phyloP scores from a whole-genome alignment of 2,329 filamentous ascomycete genomes.

The Fusarium scirpi region DNA sequence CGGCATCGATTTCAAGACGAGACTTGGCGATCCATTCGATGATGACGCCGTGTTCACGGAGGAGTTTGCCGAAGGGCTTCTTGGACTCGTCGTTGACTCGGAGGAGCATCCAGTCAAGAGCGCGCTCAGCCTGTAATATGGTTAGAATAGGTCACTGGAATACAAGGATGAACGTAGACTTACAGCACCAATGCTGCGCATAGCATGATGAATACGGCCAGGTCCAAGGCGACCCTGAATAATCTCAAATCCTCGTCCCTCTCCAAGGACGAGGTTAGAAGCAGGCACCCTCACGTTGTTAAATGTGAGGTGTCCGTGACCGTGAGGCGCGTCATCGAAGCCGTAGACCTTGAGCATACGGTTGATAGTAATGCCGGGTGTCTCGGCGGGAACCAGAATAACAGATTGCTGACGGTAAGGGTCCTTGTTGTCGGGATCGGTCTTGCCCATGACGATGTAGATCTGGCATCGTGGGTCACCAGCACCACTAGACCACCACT shows the following conservation, averaged over 20 bases:
- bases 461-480: slow-evolving; percentile 92
- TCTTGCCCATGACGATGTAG: slow-evolving; percentile 98
- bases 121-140: slow-evolving; percentile 75
- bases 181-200: slow-evolving; percentile 90
- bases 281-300: slow-evolving; percentile 89
- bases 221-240: slow-evolving; percentile 97
- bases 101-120: slow-evolving; percentile 93
- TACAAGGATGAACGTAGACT: slow-evolving; percentile 44
- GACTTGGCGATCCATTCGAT: slow-evolving; percentile 94
- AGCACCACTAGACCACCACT: slow-evolving; percentile 99
- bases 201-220: slow-evolving; percentile 96
- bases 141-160: slow-evolving; percentile 4
- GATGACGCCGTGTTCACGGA: slow-evolving; percentile 92
- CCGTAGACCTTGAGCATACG: slow-evolving; percentile 95
- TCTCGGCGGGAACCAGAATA: slow-evolving; percentile 83
- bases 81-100: slow-evolving; percentile 93
- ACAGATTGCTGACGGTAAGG: slow-evolving; percentile 94
- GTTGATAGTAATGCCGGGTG: slow-evolving; percentile 90
- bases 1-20: slow-evolving; percentile 92
- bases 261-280: slow-evolving; percentile 87
- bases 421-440: slow-evolving; percentile 78
- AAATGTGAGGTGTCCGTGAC: slow-evolving; percentile 93
- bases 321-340: slow-evolving; percentile 98
- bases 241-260: slow-evolving; percentile 96
- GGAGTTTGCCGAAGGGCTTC: slow-evolving; percentile 88